Evolutionary conservation across 441 rosid species (phyloP), one percentile per base, ranked within the genome.

Genomic region (Macaranga tanarius): DNA sequence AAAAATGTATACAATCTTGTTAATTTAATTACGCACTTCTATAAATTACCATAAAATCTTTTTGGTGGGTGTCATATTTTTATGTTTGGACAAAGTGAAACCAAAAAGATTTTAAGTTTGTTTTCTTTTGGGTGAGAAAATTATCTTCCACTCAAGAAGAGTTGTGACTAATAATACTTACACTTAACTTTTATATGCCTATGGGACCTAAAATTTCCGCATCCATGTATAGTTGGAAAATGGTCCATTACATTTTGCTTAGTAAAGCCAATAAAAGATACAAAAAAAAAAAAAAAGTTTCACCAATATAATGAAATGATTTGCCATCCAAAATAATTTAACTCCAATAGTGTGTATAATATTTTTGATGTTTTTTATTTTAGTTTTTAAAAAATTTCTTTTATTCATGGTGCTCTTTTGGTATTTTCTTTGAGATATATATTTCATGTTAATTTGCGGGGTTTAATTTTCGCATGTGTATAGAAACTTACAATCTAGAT

Each of bases 81-180:
- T 4, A 20, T 66, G 50, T 59, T 40, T 8, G 65, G 20, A 13
- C 74, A 26, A 34, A 31, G n/a, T 45, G 45, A 26, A 11, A n/a
- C 25, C 19, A 0, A n/a, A 25, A 8, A 20, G 47, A 54, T 54
- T 51, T 34, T 7, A 17, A 5, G 19, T 2, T 12, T 15, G 15
- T 50, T 45, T 11, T 11, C 45, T 19, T 52, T 40, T 59, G 66
- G 62, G 42, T 19, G 40, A 22, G 50, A 65, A n/a, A 45, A 7
- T 7, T 52, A n/a, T 20, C 65, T 9, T 65, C 50, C 65, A 57
- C 75, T 72, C 55, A 62, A 62, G 50, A 4, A 57, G 63, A 38
- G 60, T n/a, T 55, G n/a, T 61, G 65, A 38, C 45, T 44, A 61
- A 38, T 15, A n/a, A 62, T 19, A 17, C 23, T 0, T 19, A 19